Conservation (phyloP, 495 filamentous ascomycete genomes). For the Tetracladium setigerum region DNA sequence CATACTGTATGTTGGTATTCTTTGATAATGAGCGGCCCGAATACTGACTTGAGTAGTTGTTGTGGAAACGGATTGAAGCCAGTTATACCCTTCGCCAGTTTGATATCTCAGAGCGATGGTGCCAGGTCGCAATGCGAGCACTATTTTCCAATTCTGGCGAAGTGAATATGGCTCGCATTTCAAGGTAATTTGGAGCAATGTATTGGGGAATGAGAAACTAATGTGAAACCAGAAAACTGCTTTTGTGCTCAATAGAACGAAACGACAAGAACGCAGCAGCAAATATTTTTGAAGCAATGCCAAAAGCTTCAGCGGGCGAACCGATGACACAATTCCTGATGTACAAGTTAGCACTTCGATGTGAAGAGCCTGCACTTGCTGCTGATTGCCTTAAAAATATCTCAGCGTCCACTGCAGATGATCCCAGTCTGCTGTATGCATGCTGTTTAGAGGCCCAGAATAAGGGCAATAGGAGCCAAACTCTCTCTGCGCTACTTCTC, state of each 20-base stretch:
- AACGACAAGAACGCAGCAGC: conserved; percentile 44
- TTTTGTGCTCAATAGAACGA: conserved; percentile 54
- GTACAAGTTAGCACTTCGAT: conserved; percentile 64
- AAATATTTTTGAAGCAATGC: conserved; percentile 52
- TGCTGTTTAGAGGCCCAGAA: conserved; percentile 71
- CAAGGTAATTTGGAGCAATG: conserved; percentile 39
- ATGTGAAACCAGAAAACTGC: conserved; percentile 52
- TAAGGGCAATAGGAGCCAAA: conserved; percentile 48
- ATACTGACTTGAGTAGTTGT: conserved; percentile 38
- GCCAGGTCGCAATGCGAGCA: conserved; percentile 54
- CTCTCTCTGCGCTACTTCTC: conserved; percentile 48
- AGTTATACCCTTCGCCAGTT: conserved; percentile 44
- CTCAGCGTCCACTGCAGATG: conserved; percentile 35
- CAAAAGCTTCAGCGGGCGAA: conserved; percentile 44
- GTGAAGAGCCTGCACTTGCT: conserved; percentile 49
- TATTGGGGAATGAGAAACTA: conserved; percentile 5
- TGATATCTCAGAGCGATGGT: conserved; percentile 60
- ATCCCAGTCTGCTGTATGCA: conserved; percentile 58
- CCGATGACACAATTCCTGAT: conserved; percentile 62
- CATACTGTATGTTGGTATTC: conserved; percentile 49
- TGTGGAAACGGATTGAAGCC: conserved; percentile 69
- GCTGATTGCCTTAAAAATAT: conserved; percentile 48
- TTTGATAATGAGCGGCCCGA: neutral
- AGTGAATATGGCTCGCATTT: conserved; percentile 57
- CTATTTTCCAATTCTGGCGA: conserved; percentile 57